Evolutionary conservation across 2,329 filamentous ascomycete genomes (phyloP).

Genomic region (Claviceps quebecensis): DNA sequence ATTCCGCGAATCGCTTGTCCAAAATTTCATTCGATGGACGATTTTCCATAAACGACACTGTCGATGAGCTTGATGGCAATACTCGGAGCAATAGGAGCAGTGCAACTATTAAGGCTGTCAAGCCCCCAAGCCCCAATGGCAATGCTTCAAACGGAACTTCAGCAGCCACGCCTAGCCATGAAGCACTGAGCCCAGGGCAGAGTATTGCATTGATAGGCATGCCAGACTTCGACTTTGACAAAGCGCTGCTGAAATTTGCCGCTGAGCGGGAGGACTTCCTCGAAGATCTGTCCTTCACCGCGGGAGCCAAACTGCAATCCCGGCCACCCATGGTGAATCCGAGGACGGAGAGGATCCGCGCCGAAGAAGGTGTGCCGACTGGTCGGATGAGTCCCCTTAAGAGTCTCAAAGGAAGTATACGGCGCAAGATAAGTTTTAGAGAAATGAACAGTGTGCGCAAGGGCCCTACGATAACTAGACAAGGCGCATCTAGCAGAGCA

Average conservation of each 20-base stretch:
- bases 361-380: constrained; percentile 47
- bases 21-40: constrained; percentile 36
- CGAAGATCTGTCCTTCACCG: constrained; percentile 79
- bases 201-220: constrained; percentile 13
- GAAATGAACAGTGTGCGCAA: constrained; percentile 94
- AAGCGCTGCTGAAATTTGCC: constrained; percentile 84
- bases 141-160: constrained; percentile 14
- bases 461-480: constrained; percentile 61
- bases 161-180: constrained; percentile 5
- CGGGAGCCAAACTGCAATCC: constrained; percentile 61
- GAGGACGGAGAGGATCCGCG: constrained; percentile 67
- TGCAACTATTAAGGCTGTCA: constrained; percentile 42
- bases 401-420: constrained; percentile 68
- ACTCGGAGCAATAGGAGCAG: constrained; percentile 52
- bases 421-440: constrained; percentile 79
- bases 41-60: constrained; percentile 36
- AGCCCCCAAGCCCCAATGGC: constrained; percentile 15
- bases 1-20: constrained; percentile 44
- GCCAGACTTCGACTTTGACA: constrained; percentile 80
- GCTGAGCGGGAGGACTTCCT: constrained; percentile 89
- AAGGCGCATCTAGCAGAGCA: constrained; percentile 38
- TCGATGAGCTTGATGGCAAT: constrained; percentile 45
- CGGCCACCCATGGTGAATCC: constrained; percentile 62
- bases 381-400: constrained; percentile 42
- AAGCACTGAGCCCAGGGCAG: background rate